Evolutionary conservation across 768 basidiomycete species (phyloP), one percentile per base, ranked within the genome.

Genomic region (Amanita polypyramis): DNA sequence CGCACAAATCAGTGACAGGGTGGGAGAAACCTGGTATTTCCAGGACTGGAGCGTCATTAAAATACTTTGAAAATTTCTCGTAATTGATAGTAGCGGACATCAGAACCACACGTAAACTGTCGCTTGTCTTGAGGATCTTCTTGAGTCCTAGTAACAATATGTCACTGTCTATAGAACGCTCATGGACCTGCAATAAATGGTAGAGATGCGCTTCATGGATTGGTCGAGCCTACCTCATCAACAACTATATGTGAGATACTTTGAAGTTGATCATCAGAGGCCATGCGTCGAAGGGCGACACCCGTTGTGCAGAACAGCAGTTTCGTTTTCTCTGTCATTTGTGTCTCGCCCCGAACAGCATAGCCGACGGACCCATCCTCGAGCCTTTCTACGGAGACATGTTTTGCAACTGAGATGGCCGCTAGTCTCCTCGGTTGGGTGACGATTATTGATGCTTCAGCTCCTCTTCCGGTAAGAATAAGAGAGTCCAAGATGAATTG

Each of bases 21-120:
- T 86, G 70, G 1, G 85, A 76, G 55, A 79, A 78, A 1, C 94
- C 94, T 2, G 91, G 89, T 21, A 97, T 96, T 21, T 73, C 75
- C 45, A 96, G 66, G 40, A 88, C 69, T 1, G 94, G 91, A 2
- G 91, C 90, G 17, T 76, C 72, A 43, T 77, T 62, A 59, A 95
- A 96, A 61, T 97, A 97, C 48, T 76, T 72, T 41, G 82, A 68
- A 55, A 92, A 93, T n/a, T 72, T 77, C 52, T 87, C 73, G 51
- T 92, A 88, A 57, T 96, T 94, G 63, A 95, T 94, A 0, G 94
- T 97, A 4, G 94, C 94, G 27, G 87, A 91, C 92, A 96, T 96
- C 39, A 95, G 72, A 17, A 94, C 65, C 17, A 97, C 73, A 60
- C 87, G 93, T 55, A 96, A 72, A 1, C 15, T 62, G 74, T 17